Conservation (phyloP, 2,329 filamentous ascomycete genomes). For the Fusarium begoniae region DNA sequence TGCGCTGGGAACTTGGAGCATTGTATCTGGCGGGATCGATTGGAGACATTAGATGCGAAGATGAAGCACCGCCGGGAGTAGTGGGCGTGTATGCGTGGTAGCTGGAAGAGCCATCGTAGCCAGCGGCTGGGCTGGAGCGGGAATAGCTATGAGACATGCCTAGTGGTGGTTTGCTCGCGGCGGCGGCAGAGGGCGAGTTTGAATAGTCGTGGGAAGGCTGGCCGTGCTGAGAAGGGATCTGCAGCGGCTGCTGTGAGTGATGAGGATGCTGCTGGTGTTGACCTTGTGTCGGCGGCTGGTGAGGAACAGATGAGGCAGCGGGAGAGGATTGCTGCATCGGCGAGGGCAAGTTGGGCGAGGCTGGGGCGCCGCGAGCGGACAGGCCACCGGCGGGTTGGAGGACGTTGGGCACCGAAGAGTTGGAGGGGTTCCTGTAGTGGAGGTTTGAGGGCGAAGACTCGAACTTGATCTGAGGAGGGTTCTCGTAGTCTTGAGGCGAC, state of each 20-base stretch:
- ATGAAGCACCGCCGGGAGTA: constrained; percentile 67
- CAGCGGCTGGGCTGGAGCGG: constrained; percentile 79
- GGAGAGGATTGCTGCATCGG: constrained; percentile 56
- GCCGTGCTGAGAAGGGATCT: constrained; percentile 60
- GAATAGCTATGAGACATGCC: constrained; percentile 80
- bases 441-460: constrained; percentile 54
- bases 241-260: constrained; percentile 46
- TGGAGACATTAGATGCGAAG: constrained; percentile 72
- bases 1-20: constrained; percentile 66
- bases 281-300: constrained; percentile 49
- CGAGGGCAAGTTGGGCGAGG: constrained; percentile 54
- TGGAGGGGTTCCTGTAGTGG: constrained; percentile 52
- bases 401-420: constrained; percentile 63
- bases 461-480: constrained; percentile 62
- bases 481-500: constrained; percentile 63
- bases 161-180: constrained; percentile 73
- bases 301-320: constrained; percentile 41
- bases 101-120: constrained; percentile 62
- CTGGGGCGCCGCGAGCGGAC: constrained; percentile 47
- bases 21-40: constrained; percentile 63
- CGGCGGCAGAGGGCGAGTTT: constrained; percentile 38
- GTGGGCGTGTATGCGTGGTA: constrained; percentile 69
- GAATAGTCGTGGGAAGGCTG: constrained; percentile 61
- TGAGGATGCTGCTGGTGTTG: constrained; percentile 45
- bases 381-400: constrained; percentile 64